Evolutionary conservation across 805 yeast species (phyloP), one percentile per base, ranked within the genome.

Genomic region (Ascoidea asiatica): DNA sequence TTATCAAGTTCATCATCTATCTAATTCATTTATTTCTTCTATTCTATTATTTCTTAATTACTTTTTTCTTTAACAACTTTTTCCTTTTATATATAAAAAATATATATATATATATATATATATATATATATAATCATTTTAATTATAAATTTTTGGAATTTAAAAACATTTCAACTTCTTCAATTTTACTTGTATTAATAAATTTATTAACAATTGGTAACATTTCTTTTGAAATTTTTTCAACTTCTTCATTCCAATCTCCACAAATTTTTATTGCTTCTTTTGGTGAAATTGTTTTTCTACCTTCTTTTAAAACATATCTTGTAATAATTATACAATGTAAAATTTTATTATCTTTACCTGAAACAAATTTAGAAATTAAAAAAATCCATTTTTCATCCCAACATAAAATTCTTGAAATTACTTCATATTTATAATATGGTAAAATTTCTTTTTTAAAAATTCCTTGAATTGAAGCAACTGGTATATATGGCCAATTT

Each of bases 301-400:
- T 69, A 23, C 85, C 86, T 49, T 75, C 69, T 63, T 88, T 89
- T 56, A 88, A 72, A 2, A 89, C 95, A 52, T 87, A 81, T 59
- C 81, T 86, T 7, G 95, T 81, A 21, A 87, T 57, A 1, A 81
- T 76, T 19, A 77, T 63, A 53, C 77, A 71, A 21, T 72, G 50
- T 5, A 62, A 58, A n/a, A 59, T 59, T 36, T 58, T 53, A 11
- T 57, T 58, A 5, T 51, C 56, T 11, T 59, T 62, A 19, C 51
- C 46, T 41, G 54, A 46, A 11, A 70, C 72, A 55, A 87, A 86
- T 53, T 75, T 70, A 38, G 82, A 74, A 20, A 82, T 50, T 11
- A 85, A 72, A 56, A 77, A 88, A 13, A 89, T 53, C 95, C 96
- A 87, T 60, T 88, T 89, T 33, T 73, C 67, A 62, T 85, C 92